These are phyloP conservation scores for Botrytis tulipae DNA, from an alignment of 2,329 filamentous ascomycete species.

Conservation along the genomic window DNA sequence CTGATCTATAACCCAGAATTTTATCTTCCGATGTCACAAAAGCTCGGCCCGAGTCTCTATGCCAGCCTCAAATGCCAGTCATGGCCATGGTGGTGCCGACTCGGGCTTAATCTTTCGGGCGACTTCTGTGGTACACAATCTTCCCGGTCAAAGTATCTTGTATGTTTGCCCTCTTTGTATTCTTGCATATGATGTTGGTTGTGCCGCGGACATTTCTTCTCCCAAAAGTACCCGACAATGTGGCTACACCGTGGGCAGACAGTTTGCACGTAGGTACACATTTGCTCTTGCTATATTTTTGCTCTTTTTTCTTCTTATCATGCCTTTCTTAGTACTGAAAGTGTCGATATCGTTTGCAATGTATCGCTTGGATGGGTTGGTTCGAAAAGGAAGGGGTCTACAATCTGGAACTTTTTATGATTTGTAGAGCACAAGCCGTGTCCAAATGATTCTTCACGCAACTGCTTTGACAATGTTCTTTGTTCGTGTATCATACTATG, in stretches of 20 bases:
- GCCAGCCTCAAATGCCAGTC: background rate
- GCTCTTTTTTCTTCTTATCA: background rate
- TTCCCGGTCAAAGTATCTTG: background rate
- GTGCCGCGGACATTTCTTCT: background rate
- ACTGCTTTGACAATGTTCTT: slow-evolving; percentile 7
- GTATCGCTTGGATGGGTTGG: background rate
- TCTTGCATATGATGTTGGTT: slow-evolving; percentile 11
- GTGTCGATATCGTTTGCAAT: background rate
- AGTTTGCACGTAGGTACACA: slow-evolving; percentile 14
- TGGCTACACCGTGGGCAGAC: background rate
- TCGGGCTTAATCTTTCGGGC: background rate
- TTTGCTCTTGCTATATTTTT: background rate
- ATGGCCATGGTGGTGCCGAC: background rate
- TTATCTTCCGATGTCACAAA: background rate
- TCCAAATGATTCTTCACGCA: background rate
- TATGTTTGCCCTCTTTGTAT: background rate
- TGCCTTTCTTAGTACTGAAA: background rate
- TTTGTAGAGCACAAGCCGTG: background rate
- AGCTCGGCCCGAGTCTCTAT: background rate
- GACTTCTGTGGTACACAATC: background rate
- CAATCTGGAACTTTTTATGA: background rate
- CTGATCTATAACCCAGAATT: background rate
- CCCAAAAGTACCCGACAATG: slow-evolving; percentile 1
- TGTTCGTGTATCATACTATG: slow-evolving; percentile 2
- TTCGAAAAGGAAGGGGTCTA: background rate